Conservation (phyloP, 345 rosid species). For the Noccaea caerulescens region DNA sequence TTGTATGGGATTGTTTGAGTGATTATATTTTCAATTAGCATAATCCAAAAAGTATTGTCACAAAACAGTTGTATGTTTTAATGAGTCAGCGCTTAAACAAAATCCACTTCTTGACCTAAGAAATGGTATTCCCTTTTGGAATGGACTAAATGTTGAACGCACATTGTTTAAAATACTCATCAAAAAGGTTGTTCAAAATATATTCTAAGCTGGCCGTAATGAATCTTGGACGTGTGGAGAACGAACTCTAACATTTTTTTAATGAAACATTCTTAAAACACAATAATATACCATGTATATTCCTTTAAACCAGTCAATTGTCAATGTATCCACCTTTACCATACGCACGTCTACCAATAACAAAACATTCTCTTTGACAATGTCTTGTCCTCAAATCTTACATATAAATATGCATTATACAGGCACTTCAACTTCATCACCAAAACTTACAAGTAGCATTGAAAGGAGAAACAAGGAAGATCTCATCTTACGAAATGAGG, state of each 20-base stretch:
- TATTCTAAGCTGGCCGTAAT: conserved; percentile 25
- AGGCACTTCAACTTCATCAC: conserved; percentile 14
- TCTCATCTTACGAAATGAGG: conserved; percentile 28
- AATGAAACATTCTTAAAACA: background rate
- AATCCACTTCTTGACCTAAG: background rate
- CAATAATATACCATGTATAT: background rate
- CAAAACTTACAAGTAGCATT: background rate
- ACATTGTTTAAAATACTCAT: background rate
- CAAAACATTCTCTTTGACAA: conserved; percentile 24
- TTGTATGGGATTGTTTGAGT: background rate
- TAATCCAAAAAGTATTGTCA: background rate
- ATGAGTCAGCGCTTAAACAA: background rate
- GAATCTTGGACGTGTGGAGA: conserved; percentile 30
- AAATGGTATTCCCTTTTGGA: background rate
- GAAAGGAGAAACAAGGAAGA: background rate
- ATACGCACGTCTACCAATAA: conserved; percentile 17
- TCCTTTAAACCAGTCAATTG: background rate
- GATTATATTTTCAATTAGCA: background rate
- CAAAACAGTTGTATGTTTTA: background rate
- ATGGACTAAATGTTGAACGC: background rate
- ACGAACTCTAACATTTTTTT: background rate
- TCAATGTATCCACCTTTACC: background rate
- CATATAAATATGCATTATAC: conserved; percentile 32
- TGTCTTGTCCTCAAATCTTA: background rate
- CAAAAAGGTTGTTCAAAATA: background rate